Evolutionary conservation across 305 asterid genomes (phyloP).

Genomic region (Striga hermonthica): DNA sequence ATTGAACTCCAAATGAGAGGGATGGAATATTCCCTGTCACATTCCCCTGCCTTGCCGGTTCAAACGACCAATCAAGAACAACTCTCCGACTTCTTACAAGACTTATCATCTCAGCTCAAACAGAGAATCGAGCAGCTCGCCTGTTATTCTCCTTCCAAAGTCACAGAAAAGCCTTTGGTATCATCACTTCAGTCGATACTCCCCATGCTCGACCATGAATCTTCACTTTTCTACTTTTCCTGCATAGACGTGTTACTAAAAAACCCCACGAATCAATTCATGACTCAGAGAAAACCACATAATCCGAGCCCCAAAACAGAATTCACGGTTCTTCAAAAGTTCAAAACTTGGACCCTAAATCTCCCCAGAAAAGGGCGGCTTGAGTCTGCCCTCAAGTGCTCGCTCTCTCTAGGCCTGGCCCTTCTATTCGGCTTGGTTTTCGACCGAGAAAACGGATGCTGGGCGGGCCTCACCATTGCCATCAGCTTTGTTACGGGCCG

Average conservation of each 20-base stretch:
- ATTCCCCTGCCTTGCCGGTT: slow-evolving; percentile 34
- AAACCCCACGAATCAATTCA: not conserved
- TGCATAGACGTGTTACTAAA: slow-evolving; percentile 45
- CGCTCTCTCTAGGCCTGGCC: slow-evolving; percentile 63
- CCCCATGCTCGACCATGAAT: slow-evolving; percentile 35
- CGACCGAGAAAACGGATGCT: slow-evolving; percentile 53
- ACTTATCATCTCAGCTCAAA: slow-evolving; percentile 33
- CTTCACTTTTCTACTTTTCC: slow-evolving; percentile 52
- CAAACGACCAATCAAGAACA: slow-evolving; percentile 40
- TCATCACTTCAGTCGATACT: too few species aligned
- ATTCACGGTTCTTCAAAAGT: not conserved
- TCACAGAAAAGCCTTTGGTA: slow-evolving; percentile 21
- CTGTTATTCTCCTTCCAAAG: slow-evolving; percentile 32
- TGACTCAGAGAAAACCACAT: not conserved
- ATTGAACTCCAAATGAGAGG: slow-evolving; percentile 63
- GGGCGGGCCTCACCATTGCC: slow-evolving; percentile 83
- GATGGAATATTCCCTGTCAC: slow-evolving; percentile 51
- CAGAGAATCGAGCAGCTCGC: slow-evolving; percentile 41
- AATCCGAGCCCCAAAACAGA: not conserved
- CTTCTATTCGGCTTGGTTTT: slow-evolving; percentile 52
- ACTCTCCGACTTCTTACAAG: slow-evolving; percentile 32
- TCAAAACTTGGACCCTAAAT: slow-evolving; percentile 30
- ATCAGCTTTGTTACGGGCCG: slow-evolving; percentile 56
- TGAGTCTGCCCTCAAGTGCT: slow-evolving; percentile 54
- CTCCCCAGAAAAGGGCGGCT: slow-evolving; percentile 37